Percentiles rank a stretch among this genome's conserved stretches.
Evolutionary conservation across 768 basidiomycete genomes (phyloP).

Genomic region (Lactarius psammicola): DNA sequence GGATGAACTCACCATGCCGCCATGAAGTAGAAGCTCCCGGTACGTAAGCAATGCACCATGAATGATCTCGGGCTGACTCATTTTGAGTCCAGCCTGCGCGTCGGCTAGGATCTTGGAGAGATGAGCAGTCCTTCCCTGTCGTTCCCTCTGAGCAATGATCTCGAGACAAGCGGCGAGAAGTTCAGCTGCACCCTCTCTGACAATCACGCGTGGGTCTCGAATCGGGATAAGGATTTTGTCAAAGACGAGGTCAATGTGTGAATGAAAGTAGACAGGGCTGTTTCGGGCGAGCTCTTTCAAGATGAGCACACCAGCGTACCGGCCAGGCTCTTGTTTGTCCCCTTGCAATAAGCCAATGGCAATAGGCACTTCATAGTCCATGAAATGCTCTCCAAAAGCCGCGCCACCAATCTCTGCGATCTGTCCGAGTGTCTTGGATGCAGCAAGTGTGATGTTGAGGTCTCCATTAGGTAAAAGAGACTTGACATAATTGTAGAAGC

Average conservation of each 20-base stretch:
- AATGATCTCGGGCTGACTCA: constrained; percentile 79
- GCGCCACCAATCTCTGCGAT: constrained; percentile 83
- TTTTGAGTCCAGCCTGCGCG: constrained; percentile 78
- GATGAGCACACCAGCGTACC: constrained; percentile 93
- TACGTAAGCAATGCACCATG: constrained; percentile 92
- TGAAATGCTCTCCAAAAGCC: constrained; percentile 83
- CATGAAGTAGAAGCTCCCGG: constrained; percentile 86
- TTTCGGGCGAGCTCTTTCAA: constrained; percentile 90
- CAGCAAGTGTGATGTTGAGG: constrained; percentile 90
- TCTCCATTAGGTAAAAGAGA: constrained; percentile 88
- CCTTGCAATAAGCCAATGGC: constrained; percentile 79
- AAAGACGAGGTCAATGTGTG: constrained; percentile 83
- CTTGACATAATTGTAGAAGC: constrained; percentile 92
- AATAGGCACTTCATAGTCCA: constrained; percentile 84
- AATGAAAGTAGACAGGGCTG: constrained; percentile 83
- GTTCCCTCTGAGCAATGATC: constrained; percentile 75
- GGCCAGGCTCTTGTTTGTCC: constrained; percentile 71
- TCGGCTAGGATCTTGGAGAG: constrained; percentile 84
- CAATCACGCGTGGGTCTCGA: constrained; percentile 84
- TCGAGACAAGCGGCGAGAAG: constrained; percentile 90
- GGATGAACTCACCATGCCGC: constrained; percentile 73
- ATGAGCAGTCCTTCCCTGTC: constrained; percentile 61
- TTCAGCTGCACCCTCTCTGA: constrained; percentile 90
- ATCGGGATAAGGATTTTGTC: constrained; percentile 92
- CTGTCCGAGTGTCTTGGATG: constrained; percentile 87